These are phyloP conservation scores for Geotrichum fermentans DNA, from an alignment of 1,139 yeast genomes.

Conservation along the genomic window DNA sequence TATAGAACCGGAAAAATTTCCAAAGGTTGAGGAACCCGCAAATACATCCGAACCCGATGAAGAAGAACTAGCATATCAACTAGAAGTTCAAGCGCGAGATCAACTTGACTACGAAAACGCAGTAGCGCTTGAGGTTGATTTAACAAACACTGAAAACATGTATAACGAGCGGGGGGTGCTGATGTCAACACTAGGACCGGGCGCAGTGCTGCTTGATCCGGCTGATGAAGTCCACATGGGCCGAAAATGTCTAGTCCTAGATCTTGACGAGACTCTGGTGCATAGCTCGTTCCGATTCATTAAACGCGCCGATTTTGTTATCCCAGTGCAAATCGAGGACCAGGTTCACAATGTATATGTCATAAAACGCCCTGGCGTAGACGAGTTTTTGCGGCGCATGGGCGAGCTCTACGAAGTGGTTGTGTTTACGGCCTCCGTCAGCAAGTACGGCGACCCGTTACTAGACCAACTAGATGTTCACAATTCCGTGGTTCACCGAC, in stretches of 20 bases:
- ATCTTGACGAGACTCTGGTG: slow-evolving; percentile 91
- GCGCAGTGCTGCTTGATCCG: slow-evolving; percentile 54
- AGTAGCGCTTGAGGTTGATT: not conserved
- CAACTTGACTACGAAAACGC: slow-evolving; percentile 17
- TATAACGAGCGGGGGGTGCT: slow-evolving; percentile 11
- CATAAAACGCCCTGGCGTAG: slow-evolving; percentile 96
- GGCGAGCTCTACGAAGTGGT: slow-evolving; percentile 91
- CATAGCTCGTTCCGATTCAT: slow-evolving; percentile 92
- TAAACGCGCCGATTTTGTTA: slow-evolving; percentile 89
- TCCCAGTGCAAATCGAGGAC: slow-evolving; percentile 86
- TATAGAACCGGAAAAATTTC: no score
- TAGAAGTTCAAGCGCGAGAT: slow-evolving; percentile 9
- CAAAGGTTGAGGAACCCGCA: no score
- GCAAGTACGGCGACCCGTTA: slow-evolving; percentile 93
- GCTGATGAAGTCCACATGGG: slow-evolving; percentile 43
- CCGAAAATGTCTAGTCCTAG: slow-evolving; percentile 83
- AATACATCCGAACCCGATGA: no score
- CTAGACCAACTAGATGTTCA: slow-evolving; percentile 77
- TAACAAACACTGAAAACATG: not conserved
- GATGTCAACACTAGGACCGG: slow-evolving; percentile 14
- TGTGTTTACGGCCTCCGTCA: slow-evolving; percentile 92
- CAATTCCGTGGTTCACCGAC: slow-evolving; percentile 76
- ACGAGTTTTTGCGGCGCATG: slow-evolving; percentile 76
- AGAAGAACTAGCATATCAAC: no score
- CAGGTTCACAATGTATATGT: slow-evolving; percentile 93